phyloP scores from a whole-genome alignment of 2,329 filamentous ascomycete species.

The Thielaviopsis punctulata region DNA sequence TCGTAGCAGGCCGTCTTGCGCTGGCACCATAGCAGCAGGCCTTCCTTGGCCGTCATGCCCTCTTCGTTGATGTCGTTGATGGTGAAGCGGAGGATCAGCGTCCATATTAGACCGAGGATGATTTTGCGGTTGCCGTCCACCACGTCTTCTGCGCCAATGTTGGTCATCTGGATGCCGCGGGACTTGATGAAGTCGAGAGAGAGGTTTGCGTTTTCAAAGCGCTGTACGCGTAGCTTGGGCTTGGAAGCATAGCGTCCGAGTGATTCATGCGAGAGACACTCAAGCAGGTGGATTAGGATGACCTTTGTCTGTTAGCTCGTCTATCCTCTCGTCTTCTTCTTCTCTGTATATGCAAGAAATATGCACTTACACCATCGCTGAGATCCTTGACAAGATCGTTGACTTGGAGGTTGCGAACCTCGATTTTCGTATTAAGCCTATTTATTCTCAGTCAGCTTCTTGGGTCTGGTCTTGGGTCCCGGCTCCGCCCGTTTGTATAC shows the following conservation, averaged over 20 bases:
- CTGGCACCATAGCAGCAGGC: conserved; percentile 90
- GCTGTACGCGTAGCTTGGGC: conserved; percentile 88
- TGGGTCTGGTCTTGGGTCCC: too few relatives aligned
- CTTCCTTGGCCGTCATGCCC: conserved; percentile 94
- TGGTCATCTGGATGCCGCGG: conserved; percentile 88
- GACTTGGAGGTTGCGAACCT: conserved; percentile 59
- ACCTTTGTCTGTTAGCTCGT: conserved; percentile 37
- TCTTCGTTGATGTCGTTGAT: conserved; percentile 98
- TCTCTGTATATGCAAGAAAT: too few relatives aligned
- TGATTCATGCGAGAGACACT: conserved; percentile 86
- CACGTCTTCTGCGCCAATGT: conserved; percentile 95
- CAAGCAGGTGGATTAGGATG: conserved; percentile 87
- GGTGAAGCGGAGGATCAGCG: conserved; percentile 89
- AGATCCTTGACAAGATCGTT: conserved; percentile 79
- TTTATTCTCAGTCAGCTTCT: too few relatives aligned
- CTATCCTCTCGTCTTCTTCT: too few relatives aligned
- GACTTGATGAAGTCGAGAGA: conserved; percentile 85
- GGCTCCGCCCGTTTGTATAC: too few relatives aligned
- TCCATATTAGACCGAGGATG: conserved; percentile 94
- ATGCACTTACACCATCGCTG: conserved; percentile 66
- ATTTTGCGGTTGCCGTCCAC: conserved; percentile 97
- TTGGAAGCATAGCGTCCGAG: conserved; percentile 93
- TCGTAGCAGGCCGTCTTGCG: conserved; percentile 97
- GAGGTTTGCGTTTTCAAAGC: conserved; percentile 95
- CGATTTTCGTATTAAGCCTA: conserved; percentile 93